Percentiles rank a stretch among this genome's conserved stretches.
Evolutionary conservation across 176 grass and related monocot species (phyloP).

Genomic region (Carex parvula): DNA sequence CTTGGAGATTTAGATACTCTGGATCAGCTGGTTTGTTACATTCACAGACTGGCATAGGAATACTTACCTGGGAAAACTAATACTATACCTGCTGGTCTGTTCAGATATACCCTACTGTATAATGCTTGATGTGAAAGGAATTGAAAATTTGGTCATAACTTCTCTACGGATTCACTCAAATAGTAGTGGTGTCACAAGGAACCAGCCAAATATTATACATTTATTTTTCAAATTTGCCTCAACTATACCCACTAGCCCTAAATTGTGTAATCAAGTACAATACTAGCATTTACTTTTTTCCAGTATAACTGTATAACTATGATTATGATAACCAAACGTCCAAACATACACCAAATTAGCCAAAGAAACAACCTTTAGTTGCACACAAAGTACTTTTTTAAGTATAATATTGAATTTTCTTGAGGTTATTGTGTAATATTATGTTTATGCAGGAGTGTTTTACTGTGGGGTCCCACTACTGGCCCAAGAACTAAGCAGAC

Average conservation of each 20-base stretch:
- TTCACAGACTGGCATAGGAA: neutral
- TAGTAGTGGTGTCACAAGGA: neutral
- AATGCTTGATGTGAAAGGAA: neutral
- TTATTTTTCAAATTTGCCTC: neutral
- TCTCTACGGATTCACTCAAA: neutral
- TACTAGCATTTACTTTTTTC: neutral
- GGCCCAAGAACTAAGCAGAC: conserved; percentile 82
- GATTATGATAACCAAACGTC: neutral
- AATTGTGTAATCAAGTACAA: neutral
- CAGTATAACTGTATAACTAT: neutral
- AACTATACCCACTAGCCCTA: too few species aligned
- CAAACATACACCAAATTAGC: neutral
- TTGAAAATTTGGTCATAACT: neutral
- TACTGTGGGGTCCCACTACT: conserved; percentile 92
- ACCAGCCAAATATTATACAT: neutral
- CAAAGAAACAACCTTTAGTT: conserved; percentile 9
- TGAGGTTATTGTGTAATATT: conserved; percentile 20
- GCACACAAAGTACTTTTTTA: neutral
- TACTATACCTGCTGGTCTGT: neutral
- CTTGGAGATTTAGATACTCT: neutral
- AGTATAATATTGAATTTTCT: neutral
- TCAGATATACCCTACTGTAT: neutral
- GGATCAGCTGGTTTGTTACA: neutral
- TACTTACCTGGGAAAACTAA: neutral
- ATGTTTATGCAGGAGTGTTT: conserved; percentile 72